Percentiles rank a stretch among this genome's conserved stretches.
phyloP scores from a whole-genome alignment of 2,329 filamentous ascomycete species.

The Colletotrichum paranaense region DNA sequence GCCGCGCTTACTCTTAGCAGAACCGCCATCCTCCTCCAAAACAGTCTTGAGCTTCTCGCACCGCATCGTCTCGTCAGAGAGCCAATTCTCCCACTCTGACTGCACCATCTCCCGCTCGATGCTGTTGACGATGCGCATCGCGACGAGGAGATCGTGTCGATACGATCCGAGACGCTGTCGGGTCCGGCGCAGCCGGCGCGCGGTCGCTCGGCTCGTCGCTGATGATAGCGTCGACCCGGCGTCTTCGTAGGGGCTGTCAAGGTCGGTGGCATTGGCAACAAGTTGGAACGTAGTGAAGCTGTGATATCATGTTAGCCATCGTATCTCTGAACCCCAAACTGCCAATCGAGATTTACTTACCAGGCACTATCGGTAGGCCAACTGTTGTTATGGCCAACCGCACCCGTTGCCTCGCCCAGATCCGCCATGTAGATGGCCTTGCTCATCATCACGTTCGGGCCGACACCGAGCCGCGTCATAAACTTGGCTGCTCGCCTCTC shows the following conservation, averaged over 20 bases:
- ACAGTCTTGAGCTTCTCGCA: slow-evolving; percentile 72
- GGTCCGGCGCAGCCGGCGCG: slow-evolving; percentile 79
- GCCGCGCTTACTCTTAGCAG: slow-evolving; percentile 12
- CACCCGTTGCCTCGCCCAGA: slow-evolving; percentile 72
- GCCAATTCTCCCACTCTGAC: slow-evolving; percentile 94
- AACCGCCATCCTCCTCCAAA: slow-evolving; percentile 47
- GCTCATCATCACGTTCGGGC: slow-evolving; percentile 83
- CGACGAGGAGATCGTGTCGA: slow-evolving; percentile 90
- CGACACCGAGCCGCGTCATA: slow-evolving; percentile 84
- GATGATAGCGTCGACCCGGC: slow-evolving; percentile 60
- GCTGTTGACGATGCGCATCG: slow-evolving; percentile 88
- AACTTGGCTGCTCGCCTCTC: slow-evolving; percentile 84
- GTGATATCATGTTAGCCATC: slow-evolving; percentile 8
- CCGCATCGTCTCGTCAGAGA: slow-evolving; percentile 79
- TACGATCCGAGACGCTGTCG: slow-evolving; percentile 86
- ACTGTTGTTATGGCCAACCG: slow-evolving; percentile 42
- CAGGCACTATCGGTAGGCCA: slow-evolving; percentile 62
- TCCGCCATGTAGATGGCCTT: slow-evolving; percentile 87
- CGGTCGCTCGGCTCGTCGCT: slow-evolving; percentile 63
- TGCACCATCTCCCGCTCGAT: slow-evolving; percentile 88
- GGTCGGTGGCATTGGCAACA: slow-evolving; percentile 67
- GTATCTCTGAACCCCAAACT: not conserved
- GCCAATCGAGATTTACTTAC: slow-evolving; percentile 44
- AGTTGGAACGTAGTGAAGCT: slow-evolving; percentile 72
- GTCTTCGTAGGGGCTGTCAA: slow-evolving; percentile 67